Evolutionary conservation across 2,329 filamentous ascomycete genomes (phyloP), one percentile per base, ranked within the genome.

Genomic region (Fusarium sp.): DNA sequence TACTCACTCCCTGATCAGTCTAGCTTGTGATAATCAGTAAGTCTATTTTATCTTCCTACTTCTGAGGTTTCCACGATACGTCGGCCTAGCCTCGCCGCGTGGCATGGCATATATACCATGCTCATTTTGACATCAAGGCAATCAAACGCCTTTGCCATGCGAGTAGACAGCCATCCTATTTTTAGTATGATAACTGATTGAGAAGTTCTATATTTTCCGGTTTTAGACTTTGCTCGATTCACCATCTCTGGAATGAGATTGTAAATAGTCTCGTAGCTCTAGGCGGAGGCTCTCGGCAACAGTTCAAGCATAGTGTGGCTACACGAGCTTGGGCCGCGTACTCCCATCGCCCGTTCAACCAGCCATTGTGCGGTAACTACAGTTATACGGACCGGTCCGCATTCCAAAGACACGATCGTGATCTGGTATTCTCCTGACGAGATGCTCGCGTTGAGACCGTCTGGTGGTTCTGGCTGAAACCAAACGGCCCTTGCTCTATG

Each of bases 331-430:
- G 27, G 10, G 17, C 38, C 37, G 9, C 8, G 19, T 25, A 39
- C 19, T 25, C 13, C 13, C 21, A 35, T 59, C 42, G 21, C 56
- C 48, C 27, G n/a, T 35, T 11, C 54, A 60, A 60, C 56, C 54
- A 48, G 14, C 23, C 17, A 19, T 1, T 42, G 6, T 25, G 13
- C 7, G 15, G 42, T 25, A 59, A 27, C 48, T 54, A 29, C 36
- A 54, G 48, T 9, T 43, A 11, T 21, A n/a, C 37, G 39, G 46
- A 37, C 33, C 42, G 37, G 38, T 19, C 41, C 56, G 55, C 48
- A 59, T 60, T 43, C 55, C 42, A 48, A 1, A 9, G 4, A 19
- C 4, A 37, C 1, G 11, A 31, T 3, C 17, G 15, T 19, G 3
- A 7, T n/a, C 3, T 47, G 15, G 21, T 29, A 47, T 36, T 19